Evolutionary conservation across 2,329 filamentous ascomycete species (phyloP), one percentile per base, ranked within the genome.

Genomic region (Sphaerulina musiva): DNA sequence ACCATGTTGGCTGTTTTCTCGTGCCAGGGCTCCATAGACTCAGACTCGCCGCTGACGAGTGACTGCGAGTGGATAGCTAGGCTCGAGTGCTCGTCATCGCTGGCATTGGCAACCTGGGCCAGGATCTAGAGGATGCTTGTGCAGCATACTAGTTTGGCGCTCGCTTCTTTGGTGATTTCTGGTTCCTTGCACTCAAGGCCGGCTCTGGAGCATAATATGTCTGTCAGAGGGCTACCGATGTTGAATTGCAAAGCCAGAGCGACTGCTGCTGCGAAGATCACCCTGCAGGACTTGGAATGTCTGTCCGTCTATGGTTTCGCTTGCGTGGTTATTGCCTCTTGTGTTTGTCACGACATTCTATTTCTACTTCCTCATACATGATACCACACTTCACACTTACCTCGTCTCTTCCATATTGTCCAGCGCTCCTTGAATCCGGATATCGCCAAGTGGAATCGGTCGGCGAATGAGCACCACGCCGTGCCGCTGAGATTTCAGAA

Each of bases 321-420:
- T 41, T 76, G 86, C 2, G 68, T 95, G n/a, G 74, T 95, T 6
- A 82, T 96, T 20, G 46, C 93, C 93, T 0, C 80, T 91, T 0
- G 74, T 95, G 9, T 83, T 92, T 56, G 86, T 90, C 0, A 76
- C 88, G 1, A 70, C 95, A 10, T 81, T 95, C 57, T 91, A 98
- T 70, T 80, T 96, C 40, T 98, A 97, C 71, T 72, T 95, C 54
- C 80, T 95, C 59, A 80, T 97, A n/a, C n/a, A n/a, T n/a, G n/a
- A n/a, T n/a, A 48, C 93, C 93, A 20, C 20, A 0, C 73, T 95
- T 3, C 87, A 95, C 67, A 91, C 89, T 0, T 89, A 91, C 66
- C 78, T 87, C 69, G 53, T 57, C 41, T 51, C 60, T 2, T 41
- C 49, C 2, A n/a, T 57, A 20, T 10, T 53, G 46, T 2, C 56